Evolutionary conservation across 345 rosid genomes (phyloP), one percentile per base, ranked within the genome.

Genomic region (Dipteronia sinensis): DNA sequence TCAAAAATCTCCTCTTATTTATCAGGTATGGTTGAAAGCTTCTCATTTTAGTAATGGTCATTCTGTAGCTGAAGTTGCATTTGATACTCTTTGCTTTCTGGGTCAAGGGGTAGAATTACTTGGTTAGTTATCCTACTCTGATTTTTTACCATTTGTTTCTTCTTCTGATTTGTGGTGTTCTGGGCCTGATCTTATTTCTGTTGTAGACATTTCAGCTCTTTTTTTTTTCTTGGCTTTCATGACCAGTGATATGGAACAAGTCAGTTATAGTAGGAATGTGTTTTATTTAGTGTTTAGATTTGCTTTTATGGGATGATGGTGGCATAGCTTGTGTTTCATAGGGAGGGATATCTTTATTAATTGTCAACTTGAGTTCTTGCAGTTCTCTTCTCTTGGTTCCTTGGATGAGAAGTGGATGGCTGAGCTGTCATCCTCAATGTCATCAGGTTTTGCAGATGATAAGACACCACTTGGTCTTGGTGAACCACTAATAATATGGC

Each of bases 381-480:
- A 96, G 99, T 94, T 96, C 89, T 96, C 99, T 61, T 96, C 98
- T 73, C 90, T 96, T 22, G 97, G 99, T 78, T 96, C 95, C 17
- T 83, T 96, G 79, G 98, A 96, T 69, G 97, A 92, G 83, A 96
- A 94, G 85, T 94, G 98, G 97, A 89, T 96, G 90, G 76, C 90
- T 46, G 98, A 96, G 83, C 86, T 94, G 73, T 89, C 93, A 81
- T 78, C 87, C 64, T 93, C 98, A 25, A 84, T 94, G 94, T 94
- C 99, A 67, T 86, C 94, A 22, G 99, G 98, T 77, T 53, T 77
- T 25, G 81, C 90, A 61, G 97, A 94, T 83, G 98, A 91, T 74
- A 90, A 86, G 83, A 78, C 81, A 68, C 91, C 91, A 70, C 98
- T 94, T 42, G 98, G 98, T 64, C 90, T 75, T 55, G 98, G 95